Base-by-base conservation (phyloP, 495 filamentous ascomycete species). In the Penicillium pancosmium region DNA sequence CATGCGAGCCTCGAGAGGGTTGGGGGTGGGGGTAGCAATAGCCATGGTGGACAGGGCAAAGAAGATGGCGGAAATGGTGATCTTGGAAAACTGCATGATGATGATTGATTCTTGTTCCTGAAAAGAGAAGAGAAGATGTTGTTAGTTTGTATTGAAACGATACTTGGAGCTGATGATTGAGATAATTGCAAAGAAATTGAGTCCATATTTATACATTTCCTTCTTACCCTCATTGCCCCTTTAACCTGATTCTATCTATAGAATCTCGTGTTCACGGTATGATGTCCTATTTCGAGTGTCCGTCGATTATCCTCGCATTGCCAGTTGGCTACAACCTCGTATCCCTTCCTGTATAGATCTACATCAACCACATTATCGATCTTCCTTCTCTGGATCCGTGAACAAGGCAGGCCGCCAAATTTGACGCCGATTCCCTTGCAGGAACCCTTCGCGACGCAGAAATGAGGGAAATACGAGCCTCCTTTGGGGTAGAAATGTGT, bases 141-240 rank as follows among this genome's bases (percentile, higher is more conserved):
- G 16, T 47, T 27, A 21, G 46, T 48, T 31, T 13, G 21, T 48
- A 5, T 48, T 23, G 23, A 25, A 11, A 5, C 0, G 46, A 25
- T 48, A 21, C 27, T 48, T 27, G 5, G 46, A 48, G 46, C 19
- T 48, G 46, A 25, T 48, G 46, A 48, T 48, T 21, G 15, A 27
- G 46, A 15, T 48, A 9, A 48, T 48, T 34, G 16, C n/a, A 25
- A 47, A 21, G 52, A 27, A 16, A 8, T 35, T 11, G 15, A 47
- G 21, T 15, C 40, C 21, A 34, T 55, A 35, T 55, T 55, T 55
- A 55, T 55, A 48, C 46, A 19, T 27, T 15, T 48, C 11, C 19
- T 9, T 25, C 9, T 9, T 3, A 8, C 23, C 21, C 10, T 23
- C 46, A 13, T 48, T 3, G 23, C 10, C 11, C 15, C 6, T 12